A percentile compares a stretch with the other conserved stretches of the same genome.
Conservation (phyloP, 2,329 filamentous ascomycete species). For the Gaeumannomyces sp. region DNA sequence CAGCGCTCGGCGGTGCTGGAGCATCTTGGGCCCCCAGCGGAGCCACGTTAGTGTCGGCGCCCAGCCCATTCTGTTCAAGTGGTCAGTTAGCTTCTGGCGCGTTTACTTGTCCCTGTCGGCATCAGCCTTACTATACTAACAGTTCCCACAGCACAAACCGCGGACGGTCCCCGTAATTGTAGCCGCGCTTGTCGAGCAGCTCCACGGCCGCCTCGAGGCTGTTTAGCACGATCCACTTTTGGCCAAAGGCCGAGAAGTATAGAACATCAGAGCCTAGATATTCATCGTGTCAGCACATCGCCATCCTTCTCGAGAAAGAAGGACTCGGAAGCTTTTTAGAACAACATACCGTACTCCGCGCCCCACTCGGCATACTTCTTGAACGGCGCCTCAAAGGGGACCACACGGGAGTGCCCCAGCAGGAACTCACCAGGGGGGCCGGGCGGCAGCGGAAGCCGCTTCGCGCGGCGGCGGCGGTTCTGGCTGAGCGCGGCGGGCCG, state of each 20-base stretch:
- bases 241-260: slow-evolving; percentile 25
- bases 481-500: background rate
- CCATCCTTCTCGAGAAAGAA: background rate
- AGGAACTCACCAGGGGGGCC: slow-evolving; percentile 33
- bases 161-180: slow-evolving; percentile 38
- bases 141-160: slow-evolving; percentile 36
- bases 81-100: background rate
- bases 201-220: slow-evolving; percentile 34
- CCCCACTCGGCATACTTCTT: slow-evolving; percentile 14
- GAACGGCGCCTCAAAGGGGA: slow-evolving; percentile 13
- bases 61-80: slow-evolving; percentile 33
- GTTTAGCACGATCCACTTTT: slow-evolving; percentile 37
- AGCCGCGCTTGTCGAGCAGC: slow-evolving; percentile 38
- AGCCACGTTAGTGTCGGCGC: slow-evolving; percentile 39
- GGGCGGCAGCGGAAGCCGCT: slow-evolving; percentile 13
- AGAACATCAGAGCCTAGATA: slow-evolving; percentile 20
- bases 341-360: slow-evolving; percentile 11
- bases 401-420: slow-evolving; percentile 13
- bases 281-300: background rate
- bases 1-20: slow-evolving; percentile 36
- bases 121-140: background rate
- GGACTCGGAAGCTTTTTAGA: background rate
- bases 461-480: background rate
- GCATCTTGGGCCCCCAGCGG: slow-evolving; percentile 34
- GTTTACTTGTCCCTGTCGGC: background rate